phyloP scores from a whole-genome alignment of 208 protist genomes.

The Leishmania braziliensis region DNA sequence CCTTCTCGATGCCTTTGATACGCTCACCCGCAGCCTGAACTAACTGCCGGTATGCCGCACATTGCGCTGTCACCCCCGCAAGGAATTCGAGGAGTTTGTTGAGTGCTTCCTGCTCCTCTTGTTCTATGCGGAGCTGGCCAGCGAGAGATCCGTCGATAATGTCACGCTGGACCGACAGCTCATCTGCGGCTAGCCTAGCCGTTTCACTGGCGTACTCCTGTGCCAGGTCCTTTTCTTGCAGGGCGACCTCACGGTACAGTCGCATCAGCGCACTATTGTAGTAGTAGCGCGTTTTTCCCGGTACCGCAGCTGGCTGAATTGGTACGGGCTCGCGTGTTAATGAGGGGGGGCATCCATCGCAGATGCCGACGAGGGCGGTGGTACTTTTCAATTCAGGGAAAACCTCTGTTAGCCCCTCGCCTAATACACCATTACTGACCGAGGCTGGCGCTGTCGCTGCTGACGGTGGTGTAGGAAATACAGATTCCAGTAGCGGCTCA shows the following conservation, averaged over 20 bases:
- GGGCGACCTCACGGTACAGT: slow-evolving; percentile 21
- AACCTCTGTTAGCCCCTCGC: neutral
- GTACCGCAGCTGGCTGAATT: neutral
- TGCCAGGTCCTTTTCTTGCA: slow-evolving; percentile 12
- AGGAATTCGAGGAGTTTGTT: slow-evolving; percentile 8
- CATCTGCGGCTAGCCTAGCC: slow-evolving; percentile 17
- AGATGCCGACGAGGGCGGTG: neutral
- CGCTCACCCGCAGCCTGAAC: slow-evolving; percentile 19
- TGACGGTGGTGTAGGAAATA: too few relatives aligned
- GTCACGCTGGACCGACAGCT: slow-evolving; percentile 34
- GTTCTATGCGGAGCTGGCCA: slow-evolving; percentile 19
- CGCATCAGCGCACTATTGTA: slow-evolving; percentile 41
- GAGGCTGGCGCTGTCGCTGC: neutral
- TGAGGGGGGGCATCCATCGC: neutral
- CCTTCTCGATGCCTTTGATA: slow-evolving; percentile 24
- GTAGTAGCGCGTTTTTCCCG: slow-evolving; percentile 29
- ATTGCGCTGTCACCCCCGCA: slow-evolving; percentile 12
- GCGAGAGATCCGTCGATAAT: slow-evolving; percentile 39
- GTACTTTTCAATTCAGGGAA: slow-evolving; percentile 13
- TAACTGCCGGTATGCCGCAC: slow-evolving; percentile 5
- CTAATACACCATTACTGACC: neutral
- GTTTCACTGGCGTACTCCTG: slow-evolving; percentile 11
- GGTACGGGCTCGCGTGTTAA: neutral
- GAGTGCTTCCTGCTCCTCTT: slow-evolving; percentile 23
- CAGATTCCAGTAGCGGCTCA: slow-evolving; percentile 21